Conservation (phyloP, 768 basidiomycete genomes). For the Lactifluus volemus region DNA sequence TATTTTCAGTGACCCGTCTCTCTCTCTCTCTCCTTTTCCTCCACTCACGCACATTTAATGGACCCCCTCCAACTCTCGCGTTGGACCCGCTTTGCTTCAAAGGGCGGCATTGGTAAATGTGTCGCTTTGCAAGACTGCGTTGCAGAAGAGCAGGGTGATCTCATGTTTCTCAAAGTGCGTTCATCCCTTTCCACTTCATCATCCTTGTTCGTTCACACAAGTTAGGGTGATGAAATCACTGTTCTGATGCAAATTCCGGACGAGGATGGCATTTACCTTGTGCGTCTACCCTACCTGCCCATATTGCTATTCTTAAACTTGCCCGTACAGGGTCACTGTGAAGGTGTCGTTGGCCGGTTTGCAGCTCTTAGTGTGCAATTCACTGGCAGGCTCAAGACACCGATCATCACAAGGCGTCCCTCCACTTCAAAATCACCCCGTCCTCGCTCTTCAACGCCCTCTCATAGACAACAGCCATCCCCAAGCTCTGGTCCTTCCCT, state of each 20-base stretch:
- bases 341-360: slow-evolving; percentile 80
- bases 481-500: slow-evolving; percentile 21
- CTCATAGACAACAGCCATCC: slow-evolving; percentile 22
- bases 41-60: slow-evolving; percentile 33
- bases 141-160: slow-evolving; percentile 61
- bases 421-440: slow-evolving; percentile 25
- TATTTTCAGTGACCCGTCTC: no score
- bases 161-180: slow-evolving; percentile 80
- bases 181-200: neutral
- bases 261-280: slow-evolving; percentile 50
- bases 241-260: slow-evolving; percentile 65
- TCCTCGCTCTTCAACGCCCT: slow-evolving; percentile 22
- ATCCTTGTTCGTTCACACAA: neutral
- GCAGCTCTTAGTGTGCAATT: slow-evolving; percentile 55
- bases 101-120: slow-evolving; percentile 80
- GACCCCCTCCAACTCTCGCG: slow-evolving; percentile 64
- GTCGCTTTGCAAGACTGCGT: slow-evolving; percentile 67
- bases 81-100: slow-evolving; percentile 79
- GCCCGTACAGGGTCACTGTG: slow-evolving; percentile 62
- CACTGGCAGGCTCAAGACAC: slow-evolving; percentile 67
- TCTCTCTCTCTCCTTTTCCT: neutral
- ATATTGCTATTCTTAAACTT: neutral
- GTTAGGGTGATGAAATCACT: slow-evolving; percentile 68
- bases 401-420: slow-evolving; percentile 66
- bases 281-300: slow-evolving; percentile 28